Percentiles rank a stretch among this genome's conserved stretches.
Conservation (phyloP, 1,284 basidiomycete genomes). For the Pholiota adiposa region DNA sequence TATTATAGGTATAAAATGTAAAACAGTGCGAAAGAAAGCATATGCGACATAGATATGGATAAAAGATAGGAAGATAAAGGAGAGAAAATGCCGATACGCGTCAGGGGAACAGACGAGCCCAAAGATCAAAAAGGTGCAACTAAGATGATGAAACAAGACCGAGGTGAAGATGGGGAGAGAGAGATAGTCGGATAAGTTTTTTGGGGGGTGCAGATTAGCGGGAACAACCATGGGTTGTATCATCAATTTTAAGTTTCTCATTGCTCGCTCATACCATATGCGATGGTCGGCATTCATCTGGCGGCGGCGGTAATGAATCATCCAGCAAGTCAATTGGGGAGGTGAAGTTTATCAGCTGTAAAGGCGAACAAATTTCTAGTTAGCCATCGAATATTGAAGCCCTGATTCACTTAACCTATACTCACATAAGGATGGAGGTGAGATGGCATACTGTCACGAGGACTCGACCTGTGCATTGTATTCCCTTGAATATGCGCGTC, state of each 20-base stretch:
- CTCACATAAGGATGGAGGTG: slow-evolving; percentile 44
- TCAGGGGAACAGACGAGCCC: background rate
- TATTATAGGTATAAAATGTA: slow-evolving; percentile 8
- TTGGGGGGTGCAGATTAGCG: background rate
- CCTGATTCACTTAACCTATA: background rate
- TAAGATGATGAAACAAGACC: background rate
- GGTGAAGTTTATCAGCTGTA: slow-evolving; percentile 42
- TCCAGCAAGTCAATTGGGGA: slow-evolving; percentile 46
- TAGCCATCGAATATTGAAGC: slow-evolving; percentile 9
- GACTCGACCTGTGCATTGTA: slow-evolving; percentile 14
- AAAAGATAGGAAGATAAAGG: background rate
- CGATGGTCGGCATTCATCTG: slow-evolving; percentile 1
- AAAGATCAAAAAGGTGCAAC: background rate
- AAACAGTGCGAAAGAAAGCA: slow-evolving; percentile 4
- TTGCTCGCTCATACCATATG: slow-evolving; percentile 2
- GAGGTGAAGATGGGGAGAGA: background rate
- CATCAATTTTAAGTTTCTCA: background rate
- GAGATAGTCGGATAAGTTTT: background rate
- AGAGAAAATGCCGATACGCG: background rate
- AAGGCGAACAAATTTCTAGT: background rate
- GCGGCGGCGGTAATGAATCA: slow-evolving; percentile 6
- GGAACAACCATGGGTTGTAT: background rate
- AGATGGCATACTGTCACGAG: slow-evolving; percentile 21
- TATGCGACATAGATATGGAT: slow-evolving; percentile 4
- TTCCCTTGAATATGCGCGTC: slow-evolving; percentile 5